A percentile compares a stretch with the other conserved stretches of the same genome.
Conservation (phyloP, 106 monocot species). For the Allium sativum region DNA sequence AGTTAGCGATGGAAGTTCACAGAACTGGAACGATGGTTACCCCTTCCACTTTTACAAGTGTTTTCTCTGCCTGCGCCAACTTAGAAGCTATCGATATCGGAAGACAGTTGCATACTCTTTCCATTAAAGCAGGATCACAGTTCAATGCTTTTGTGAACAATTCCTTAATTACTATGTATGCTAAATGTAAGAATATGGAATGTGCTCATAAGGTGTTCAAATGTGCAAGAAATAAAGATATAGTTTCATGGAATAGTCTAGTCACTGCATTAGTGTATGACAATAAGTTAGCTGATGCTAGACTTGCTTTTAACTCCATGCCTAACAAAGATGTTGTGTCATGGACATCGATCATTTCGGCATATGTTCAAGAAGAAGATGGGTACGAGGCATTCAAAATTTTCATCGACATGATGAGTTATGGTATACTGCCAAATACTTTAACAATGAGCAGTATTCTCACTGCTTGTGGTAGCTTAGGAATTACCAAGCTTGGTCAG, state of each 20-base stretch:
- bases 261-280: conserved; percentile 39
- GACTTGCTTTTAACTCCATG: conserved; percentile 41
- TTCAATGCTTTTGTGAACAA: conserved; percentile 50
- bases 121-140: conserved; percentile 51
- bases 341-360: conserved; percentile 70
- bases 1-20: conserved; percentile 36
- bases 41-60: conserved; percentile 43
- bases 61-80: conserved; percentile 45
- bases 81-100: conserved; percentile 40
- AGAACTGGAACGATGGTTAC: conserved; percentile 30
- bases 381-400: conserved; percentile 28
- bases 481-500: conserved; percentile 21
- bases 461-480: conserved; percentile 28
- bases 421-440: conserved; percentile 30
- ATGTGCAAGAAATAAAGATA: conserved; percentile 40
- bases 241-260: conserved; percentile 62
- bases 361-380: conserved; percentile 43
- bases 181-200: conserved; percentile 34
- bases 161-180: conserved; percentile 58
- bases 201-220: conserved; percentile 30
- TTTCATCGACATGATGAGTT: conserved; percentile 36
- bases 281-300: conserved; percentile 37
- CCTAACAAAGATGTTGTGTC: conserved; percentile 43
- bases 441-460: conserved; percentile 37
- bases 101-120: conserved; percentile 47